Base-by-base conservation (phyloP, 2,329 filamentous ascomycete species). In the Pseudocercospora ulei region DNA sequence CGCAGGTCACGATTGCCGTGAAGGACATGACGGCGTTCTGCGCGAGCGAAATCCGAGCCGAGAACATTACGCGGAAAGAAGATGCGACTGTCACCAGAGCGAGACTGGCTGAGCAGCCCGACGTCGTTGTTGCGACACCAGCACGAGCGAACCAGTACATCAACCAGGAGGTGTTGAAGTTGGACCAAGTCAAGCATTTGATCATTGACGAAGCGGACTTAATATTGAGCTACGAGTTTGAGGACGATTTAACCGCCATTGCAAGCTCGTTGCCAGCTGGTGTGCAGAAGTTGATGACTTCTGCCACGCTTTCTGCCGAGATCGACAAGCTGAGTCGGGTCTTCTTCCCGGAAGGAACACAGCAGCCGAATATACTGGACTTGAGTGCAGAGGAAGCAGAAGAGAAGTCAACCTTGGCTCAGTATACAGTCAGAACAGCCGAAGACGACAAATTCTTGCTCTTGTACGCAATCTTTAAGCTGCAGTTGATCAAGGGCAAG, bases 401-500 rank as follows among this genome's bases (percentile, higher is more conserved):
- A 18, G 54, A 58, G 38, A 53, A 54, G 45, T 76, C 80, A 46
- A 80, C 77, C 3, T 72, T 96, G 17, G 83, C 78, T 38, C 90
- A 96, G 64, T 94, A 86, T 56, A 77, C 87, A 18, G 82, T 95
- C 49, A 85, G 79, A 72, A 93, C 86, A 51, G 84, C 76, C n/a
- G 90, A 98, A 63, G 88, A 96, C 50, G 90, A 96, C 55, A 98
- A 98, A 59, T 98, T 96, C 56, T 66, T 98, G 23, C 66, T 98
- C 27, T 77, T 81, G 11, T 96, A 94, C 56, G 82, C 94, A 43
- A 88, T 96, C 57, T 93, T 95, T 68, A 94, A 94, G 66, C 72
- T 96, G 7, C 82, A 90, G 59, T 68, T 96, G 35, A 80, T 98
- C 57, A 93, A 88, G 61, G 90, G 90, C 48, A 96, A 96, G 62